Conservation (phyloP, 139 green algal species). For the Spirogloea muscicola region DNA sequence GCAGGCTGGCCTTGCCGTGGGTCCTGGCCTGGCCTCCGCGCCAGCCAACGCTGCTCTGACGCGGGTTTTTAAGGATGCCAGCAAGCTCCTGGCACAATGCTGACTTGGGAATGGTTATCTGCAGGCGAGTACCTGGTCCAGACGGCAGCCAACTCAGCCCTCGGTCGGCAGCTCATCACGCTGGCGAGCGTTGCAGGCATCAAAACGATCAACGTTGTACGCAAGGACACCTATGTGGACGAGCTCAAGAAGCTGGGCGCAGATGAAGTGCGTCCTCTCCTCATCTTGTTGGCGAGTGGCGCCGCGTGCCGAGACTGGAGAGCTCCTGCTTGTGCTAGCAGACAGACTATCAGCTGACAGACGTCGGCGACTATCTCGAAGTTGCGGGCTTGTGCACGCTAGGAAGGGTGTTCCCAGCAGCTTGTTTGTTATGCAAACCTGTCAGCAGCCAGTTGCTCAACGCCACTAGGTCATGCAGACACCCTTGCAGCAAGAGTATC, state of each 20-base stretch:
- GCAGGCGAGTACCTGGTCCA: slow-evolving; percentile 27
- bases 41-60: background rate
- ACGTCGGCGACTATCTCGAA: background rate
- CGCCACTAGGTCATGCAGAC: background rate
- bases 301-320: too few species aligned
- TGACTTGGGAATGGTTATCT: background rate
- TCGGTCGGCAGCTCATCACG: slow-evolving; percentile 29
- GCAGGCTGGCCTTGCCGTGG: background rate
- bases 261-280: slow-evolving; percentile 15
- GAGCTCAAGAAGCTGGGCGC: slow-evolving; percentile 30
- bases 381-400: background rate
- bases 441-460: background rate
- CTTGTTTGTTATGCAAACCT: background rate
- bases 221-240: background rate
- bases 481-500: too few species aligned
- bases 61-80: background rate
- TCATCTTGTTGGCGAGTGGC: too few species aligned
- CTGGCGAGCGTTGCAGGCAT: slow-evolving; percentile 28
- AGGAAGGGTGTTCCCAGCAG: background rate
- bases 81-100: background rate
- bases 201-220: slow-evolving; percentile 36
- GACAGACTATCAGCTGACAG: background rate
- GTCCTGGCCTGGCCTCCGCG: background rate
- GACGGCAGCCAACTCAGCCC: slow-evolving; percentile 13
- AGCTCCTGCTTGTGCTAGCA: too few species aligned